A percentile compares a stretch with the other conserved stretches of the same genome.
Evolutionary conservation across 2,329 filamentous ascomycete species (phyloP).

Genomic region (Fusarium sublunatum): DNA sequence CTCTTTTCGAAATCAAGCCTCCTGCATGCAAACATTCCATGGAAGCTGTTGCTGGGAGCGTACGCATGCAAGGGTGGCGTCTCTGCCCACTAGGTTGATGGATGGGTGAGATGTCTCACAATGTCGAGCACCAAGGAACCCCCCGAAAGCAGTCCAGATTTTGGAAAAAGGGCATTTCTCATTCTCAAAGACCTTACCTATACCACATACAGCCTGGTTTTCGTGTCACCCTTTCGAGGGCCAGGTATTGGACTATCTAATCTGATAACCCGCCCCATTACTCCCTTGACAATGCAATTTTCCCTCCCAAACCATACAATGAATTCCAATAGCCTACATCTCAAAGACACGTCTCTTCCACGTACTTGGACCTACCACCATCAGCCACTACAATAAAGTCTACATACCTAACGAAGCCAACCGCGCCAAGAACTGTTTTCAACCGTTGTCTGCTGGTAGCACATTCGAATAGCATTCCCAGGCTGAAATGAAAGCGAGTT

Average conservation of each 20-base stretch:
- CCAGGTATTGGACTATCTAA: constrained; percentile 1
- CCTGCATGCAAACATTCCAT: constrained; percentile 30
- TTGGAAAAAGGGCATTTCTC: not conserved
- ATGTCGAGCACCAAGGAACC: constrained; percentile 1
- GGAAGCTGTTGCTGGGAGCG: constrained; percentile 2
- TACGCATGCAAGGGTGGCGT: constrained; percentile 34
- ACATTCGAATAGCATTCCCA: not conserved
- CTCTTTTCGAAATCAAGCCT: constrained; percentile 4
- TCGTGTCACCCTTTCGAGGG: not conserved
- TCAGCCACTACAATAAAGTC: not conserved
- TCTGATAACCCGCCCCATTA: not conserved
- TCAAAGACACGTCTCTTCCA: not conserved
- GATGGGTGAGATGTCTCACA: constrained; percentile 24
- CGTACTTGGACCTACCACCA: not conserved
- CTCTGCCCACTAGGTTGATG: constrained; percentile 1
- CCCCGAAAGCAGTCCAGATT: constrained; percentile 10
- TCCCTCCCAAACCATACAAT: not conserved
- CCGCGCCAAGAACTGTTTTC: not conserved
- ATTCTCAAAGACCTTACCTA: constrained; percentile 8
- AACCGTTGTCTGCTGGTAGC: not conserved
- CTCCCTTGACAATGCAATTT: constrained; percentile 10
- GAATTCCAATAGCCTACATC: constrained; percentile 8
- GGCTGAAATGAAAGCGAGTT: too few species aligned
- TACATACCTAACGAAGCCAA: not conserved
- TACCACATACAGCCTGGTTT: constrained; percentile 15